Evolutionary conservation across 371 early-diverging fungal species (phyloP).

Genomic region (Coemansia sp.): DNA sequence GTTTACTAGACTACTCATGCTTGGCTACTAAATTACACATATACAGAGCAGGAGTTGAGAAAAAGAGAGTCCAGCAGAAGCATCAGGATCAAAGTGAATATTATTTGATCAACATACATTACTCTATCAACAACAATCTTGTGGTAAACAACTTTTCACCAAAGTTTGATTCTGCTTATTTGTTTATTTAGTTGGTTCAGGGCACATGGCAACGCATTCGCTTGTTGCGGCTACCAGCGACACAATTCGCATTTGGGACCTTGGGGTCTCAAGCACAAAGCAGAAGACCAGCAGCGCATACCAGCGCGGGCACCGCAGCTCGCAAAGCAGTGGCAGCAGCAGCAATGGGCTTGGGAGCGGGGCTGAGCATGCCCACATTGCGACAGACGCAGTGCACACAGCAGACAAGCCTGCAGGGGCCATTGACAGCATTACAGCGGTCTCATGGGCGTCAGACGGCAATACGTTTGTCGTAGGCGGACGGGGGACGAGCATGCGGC

Average conservation of each 20-base stretch:
- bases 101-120: neutral
- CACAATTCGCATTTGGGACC: slow-evolving; percentile 41
- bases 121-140: neutral
- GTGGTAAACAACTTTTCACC: neutral
- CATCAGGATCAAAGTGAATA: neutral
- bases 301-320: slow-evolving; percentile 3
- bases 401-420: slow-evolving; percentile 1
- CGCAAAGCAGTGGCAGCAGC: neutral
- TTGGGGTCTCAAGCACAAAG: slow-evolving; percentile 3
- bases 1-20: slow-evolving; percentile 47
- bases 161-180: neutral
- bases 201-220: slow-evolving; percentile 19
- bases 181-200: no score
- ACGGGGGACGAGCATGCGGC: slow-evolving; percentile 22
- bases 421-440: slow-evolving; percentile 8
- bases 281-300: neutral
- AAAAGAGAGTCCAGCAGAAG: neutral
- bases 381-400: neutral
- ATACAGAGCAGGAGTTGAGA: neutral
- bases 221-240: slow-evolving; percentile 42
- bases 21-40: neutral
- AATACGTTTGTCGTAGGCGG: slow-evolving; percentile 34
- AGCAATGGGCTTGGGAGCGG: neutral
- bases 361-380: neutral
- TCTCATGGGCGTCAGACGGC: slow-evolving; percentile 39